phyloP scores from a whole-genome alignment of 129 eudicot species.

The Tagetes erecta region DNA sequence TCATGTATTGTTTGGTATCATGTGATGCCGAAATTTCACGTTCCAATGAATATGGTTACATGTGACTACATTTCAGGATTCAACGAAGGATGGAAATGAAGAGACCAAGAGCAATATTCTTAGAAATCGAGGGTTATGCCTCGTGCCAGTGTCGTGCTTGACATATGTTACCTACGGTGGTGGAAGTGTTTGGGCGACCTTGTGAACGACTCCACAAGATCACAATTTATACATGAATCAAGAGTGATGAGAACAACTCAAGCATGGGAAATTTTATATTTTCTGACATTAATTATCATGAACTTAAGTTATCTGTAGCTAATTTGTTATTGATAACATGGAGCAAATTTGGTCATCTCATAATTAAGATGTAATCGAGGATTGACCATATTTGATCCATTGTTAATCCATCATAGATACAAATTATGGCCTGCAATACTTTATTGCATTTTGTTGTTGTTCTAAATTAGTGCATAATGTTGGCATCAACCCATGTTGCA shows the following conservation, averaged over 20 bases:
- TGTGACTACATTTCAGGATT: constrained; percentile 32
- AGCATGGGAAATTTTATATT: constrained; percentile 17
- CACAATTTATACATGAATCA: constrained; percentile 11
- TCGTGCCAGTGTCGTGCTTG: constrained; percentile 79
- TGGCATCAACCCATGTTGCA: too few species aligned
- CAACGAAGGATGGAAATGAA: constrained; percentile 42
- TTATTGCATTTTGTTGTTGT: neutral
- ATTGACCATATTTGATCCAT: constrained; percentile 76
- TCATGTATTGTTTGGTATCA: too few species aligned
- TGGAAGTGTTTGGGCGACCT: constrained; percentile 72
- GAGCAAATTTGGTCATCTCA: constrained; percentile 65
- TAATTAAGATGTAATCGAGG: constrained; percentile 2
- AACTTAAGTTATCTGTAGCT: constrained; percentile 7
- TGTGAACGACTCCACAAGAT: constrained; percentile 28
- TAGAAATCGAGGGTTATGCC: constrained; percentile 82
- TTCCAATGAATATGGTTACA: neutral
- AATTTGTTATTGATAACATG: constrained; percentile 28
- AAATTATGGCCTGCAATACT: neutral
- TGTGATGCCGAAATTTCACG: too few species aligned
- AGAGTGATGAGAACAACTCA: constrained; percentile 9
- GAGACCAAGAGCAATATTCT: constrained; percentile 47
- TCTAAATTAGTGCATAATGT: neutral
- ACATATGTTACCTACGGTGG: constrained; percentile 70
- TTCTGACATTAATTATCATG: constrained; percentile 4
- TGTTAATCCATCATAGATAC: constrained; percentile 1